Percentiles rank a stretch among this genome's conserved stretches.
phyloP scores from a whole-genome alignment of 139 green algal genomes.

The Parachlorella kessleri region DNA sequence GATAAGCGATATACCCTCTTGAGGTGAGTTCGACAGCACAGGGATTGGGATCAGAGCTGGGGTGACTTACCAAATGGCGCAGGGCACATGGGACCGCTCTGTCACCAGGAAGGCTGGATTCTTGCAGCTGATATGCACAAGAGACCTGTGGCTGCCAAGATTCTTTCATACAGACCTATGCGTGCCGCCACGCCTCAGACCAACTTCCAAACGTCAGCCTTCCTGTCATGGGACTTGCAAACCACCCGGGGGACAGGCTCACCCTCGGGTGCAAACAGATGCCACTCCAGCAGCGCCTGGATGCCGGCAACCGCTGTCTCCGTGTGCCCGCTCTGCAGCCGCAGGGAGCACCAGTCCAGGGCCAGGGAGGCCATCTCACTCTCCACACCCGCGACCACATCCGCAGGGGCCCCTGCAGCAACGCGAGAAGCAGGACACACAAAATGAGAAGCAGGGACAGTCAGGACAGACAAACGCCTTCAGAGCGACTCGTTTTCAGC shows the following conservation, averaged over 20 bases:
- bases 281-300: slow-evolving; percentile 75
- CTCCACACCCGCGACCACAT: slow-evolving; percentile 38
- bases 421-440: no score
- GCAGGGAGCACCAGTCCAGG: slow-evolving; percentile 37
- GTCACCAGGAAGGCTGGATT: neutral
- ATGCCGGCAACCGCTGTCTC: slow-evolving; percentile 63
- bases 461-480: no score
- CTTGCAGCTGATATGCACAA: neutral
- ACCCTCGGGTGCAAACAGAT: slow-evolving; percentile 59
- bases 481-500: no score
- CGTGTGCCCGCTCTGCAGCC: slow-evolving; percentile 55
- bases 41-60: neutral
- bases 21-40: no score
- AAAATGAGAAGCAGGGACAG: no score
- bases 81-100: neutral
- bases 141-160: no score
- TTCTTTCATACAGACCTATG: no score
- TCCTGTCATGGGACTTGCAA: no score
- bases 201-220: no score
- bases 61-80: neutral
- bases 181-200: no score
- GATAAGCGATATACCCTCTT: neutral
- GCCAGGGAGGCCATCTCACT: slow-evolving; percentile 32
- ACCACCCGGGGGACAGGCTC: no score
- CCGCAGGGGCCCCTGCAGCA: slow-evolving; percentile 10